These are phyloP conservation scores for Aspergillus piperis DNA, from an alignment of 2,329 filamentous ascomycete species.

Conservation along the genomic window DNA sequence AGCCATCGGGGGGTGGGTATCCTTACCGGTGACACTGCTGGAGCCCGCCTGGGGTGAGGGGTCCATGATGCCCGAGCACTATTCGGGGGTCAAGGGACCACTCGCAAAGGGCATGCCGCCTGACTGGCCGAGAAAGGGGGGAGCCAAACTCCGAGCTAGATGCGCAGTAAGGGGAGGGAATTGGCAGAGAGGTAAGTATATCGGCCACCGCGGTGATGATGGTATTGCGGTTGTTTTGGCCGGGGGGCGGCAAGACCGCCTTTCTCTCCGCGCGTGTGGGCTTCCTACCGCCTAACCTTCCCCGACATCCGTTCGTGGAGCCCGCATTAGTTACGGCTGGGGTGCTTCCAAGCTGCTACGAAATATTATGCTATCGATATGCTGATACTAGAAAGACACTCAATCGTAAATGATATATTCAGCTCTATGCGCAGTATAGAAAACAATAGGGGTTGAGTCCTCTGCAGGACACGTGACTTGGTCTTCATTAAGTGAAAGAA, in stretches of 20 bases:
- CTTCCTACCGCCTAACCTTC: not conserved
- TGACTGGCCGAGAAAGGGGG: not conserved
- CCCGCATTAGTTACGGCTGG: not conserved
- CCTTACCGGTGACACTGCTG: slow-evolving; percentile 70
- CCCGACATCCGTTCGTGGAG: not conserved
- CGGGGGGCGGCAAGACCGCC: not conserved
- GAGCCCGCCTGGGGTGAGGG: slow-evolving; percentile 58
- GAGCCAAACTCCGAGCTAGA: slow-evolving; percentile 9
- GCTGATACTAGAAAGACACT: no score
- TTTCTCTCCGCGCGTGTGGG: not conserved
- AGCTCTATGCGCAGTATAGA: not conserved
- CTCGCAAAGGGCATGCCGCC: slow-evolving; percentile 32
- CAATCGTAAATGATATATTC: not conserved
- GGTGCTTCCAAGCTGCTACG: no score
- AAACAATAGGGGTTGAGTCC: not conserved
- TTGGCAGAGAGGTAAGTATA: not conserved
- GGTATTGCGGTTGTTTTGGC: slow-evolving; percentile 3
- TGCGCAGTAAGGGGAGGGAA: not conserved
- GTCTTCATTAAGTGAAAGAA: slow-evolving; percentile 5
- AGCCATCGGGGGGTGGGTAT: not conserved
- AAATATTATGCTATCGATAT: no score
- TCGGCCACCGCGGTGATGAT: not conserved
- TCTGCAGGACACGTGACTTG: not conserved
- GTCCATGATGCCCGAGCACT: slow-evolving; percentile 42
- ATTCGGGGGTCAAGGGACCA: slow-evolving; percentile 25